Evolutionary conservation across 176 grass and related monocot species (phyloP), one percentile per base, ranked within the genome.

Genomic region (Oryza longistaminata): DNA sequence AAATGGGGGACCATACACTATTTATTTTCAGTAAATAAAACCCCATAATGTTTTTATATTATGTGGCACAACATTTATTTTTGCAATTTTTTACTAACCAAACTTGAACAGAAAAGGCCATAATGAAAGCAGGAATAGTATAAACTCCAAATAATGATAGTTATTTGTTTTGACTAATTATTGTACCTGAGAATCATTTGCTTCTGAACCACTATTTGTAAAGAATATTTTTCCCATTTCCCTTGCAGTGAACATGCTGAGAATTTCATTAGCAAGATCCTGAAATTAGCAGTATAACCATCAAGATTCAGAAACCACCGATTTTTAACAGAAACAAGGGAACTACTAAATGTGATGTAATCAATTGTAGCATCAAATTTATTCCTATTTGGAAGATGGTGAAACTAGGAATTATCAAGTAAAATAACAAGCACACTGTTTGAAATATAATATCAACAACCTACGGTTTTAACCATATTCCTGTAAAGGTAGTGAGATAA

Each of bases 171-270:
- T 8, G 24, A 58, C 9, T 13, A 40, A 16, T 50, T 7, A 64
- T 15, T 29, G 24, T 83, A 92, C 96, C 93, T 95, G 96, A 11
- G 96, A 95, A 70, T 98, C 96, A 90, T 98, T 98, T 72, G 96
- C 96, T 92, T 98, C 96, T 65, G 96, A 98, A 35, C 96, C 93
- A 66, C 96, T 98, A 80, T 98, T 98, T 66, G 93, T 90, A 72
- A 98, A 98, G 83, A 98, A 98, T 19, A 98, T 88, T 73, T 95
- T 98, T 22, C 93, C 93, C 96, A 98, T 98, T 85, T 98, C 83
- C 66, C 87, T 95, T 76, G 93, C 77, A 25, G 93, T 95, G 83
- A 95, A 98, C 72, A 87, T 89, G 5, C 70, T 85, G 60, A 95
- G 85, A 75, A 98, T 82, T 78, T 93, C 91, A 76, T 98, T 98